A percentile compares a stretch with the other conserved stretches of the same genome.
These are phyloP conservation scores for Thermochaetoides thermophila DNA, from an alignment of 495 filamentous ascomycete species.

Conservation along the genomic window DNA sequence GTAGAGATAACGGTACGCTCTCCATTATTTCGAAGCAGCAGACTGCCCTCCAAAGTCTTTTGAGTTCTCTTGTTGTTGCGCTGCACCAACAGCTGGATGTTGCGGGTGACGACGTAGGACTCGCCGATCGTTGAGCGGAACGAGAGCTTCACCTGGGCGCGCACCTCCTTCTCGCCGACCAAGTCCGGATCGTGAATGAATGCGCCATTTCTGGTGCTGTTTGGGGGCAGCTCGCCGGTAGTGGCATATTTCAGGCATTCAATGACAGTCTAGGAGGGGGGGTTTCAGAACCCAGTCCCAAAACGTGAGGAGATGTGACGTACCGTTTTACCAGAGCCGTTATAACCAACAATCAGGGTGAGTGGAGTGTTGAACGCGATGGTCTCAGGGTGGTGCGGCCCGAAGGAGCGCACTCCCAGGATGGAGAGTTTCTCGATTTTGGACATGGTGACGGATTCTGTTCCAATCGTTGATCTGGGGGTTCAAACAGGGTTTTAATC, in stretches of 20 bases:
- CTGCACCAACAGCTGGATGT: conserved; percentile 72
- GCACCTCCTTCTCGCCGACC: conserved; percentile 75
- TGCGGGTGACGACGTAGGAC: conserved; percentile 67
- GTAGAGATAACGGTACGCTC: conserved; percentile 65
- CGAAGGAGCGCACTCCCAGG: conserved; percentile 81
- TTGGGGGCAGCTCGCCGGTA: conserved; percentile 83
- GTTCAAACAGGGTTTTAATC: too few relatives aligned
- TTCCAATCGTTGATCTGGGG: too few relatives aligned
- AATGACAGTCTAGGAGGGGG: conserved; percentile 63
- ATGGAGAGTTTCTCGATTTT: conserved; percentile 86
- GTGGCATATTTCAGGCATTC: conserved; percentile 98
- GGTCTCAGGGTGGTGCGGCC: conserved; percentile 56
- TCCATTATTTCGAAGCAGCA: conserved; percentile 65
- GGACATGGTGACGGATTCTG: conserved; percentile 34
- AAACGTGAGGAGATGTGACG: conserved; percentile 17
- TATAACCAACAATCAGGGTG: conserved; percentile 90
- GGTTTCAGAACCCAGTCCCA: conserved; percentile 10
- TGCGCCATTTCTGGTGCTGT: conserved; percentile 83
- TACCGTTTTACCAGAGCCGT: conserved; percentile 87
- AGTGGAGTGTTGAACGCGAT: conserved; percentile 83
- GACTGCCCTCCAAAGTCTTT: conserved; percentile 68
- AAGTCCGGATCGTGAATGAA: conserved; percentile 94
- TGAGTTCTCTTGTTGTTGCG: conserved; percentile 51
- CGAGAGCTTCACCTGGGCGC: conserved; percentile 79
- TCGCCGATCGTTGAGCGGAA: conserved; percentile 64